Base-by-base conservation (phyloP, 441 rosid species). In the Cnidoscolus chayamansa region DNA sequence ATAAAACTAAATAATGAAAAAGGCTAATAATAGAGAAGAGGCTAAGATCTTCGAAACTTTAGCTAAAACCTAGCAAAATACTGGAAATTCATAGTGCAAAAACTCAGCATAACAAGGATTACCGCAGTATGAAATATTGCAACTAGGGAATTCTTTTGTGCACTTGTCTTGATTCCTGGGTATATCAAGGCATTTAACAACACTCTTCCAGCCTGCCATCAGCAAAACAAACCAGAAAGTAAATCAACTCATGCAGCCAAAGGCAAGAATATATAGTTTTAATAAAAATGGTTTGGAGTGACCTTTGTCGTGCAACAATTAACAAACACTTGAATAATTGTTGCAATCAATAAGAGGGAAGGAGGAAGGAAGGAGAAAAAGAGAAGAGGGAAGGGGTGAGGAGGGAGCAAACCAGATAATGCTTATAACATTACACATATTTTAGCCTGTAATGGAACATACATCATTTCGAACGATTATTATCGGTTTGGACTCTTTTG, bases 71-170 rank as follows among this genome's bases (percentile, higher is more conserved):
- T 35, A 25, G 55, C 32, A 55, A 58, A 65, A 75, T 49, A 32
- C 0, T 16, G 57, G 45, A 54, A 37, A 11, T 15, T 51, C 45
- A 56, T 20, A 48, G 16, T 8, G 47, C 48, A 68, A 51, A 65
- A 49, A 63, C 68, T 71, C 61, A 50, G 30, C 35, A 49, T 31
- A 63, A 57, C 16, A 73, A 60, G 76, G 1, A 59, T 83, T 90
- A 95, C 98, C 90, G 85, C 80, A 74, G 97, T 86, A 72, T 92
- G 99, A 47, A 92, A 92, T 86, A 95, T 89, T n/a, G 92, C 93
- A 67, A 89, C 97, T 15, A 92, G 47, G 25, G 99, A 87, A 80
- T 87, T 92, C 88, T 89, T 95, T 51, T 86, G 94, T 19, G 78
- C 40, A 81, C 65, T 88, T 25, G 95, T 95, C 86, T 88, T 91